phyloP scores from a whole-genome alignment of 768 basidiomycete genomes.

The Omphalotus guepiniiformis region DNA sequence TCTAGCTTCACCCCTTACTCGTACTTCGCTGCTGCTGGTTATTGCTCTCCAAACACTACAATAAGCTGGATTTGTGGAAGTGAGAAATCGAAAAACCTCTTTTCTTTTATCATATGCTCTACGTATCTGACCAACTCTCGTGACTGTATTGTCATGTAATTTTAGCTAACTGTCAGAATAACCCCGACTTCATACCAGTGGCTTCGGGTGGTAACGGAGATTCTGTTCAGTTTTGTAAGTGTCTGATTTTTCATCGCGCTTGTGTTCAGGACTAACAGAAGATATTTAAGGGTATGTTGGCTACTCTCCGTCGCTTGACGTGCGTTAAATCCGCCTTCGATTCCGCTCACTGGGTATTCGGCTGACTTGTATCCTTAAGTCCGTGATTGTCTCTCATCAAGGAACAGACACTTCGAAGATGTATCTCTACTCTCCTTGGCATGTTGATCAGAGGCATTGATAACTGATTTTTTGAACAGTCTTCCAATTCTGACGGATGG shows the following conservation, averaged over 20 bases:
- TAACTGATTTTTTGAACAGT: slow-evolving; percentile 12
- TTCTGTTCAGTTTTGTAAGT: slow-evolving; percentile 38
- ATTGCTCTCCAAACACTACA: too few relatives aligned
- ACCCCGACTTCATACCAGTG: slow-evolving; percentile 37
- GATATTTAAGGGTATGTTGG: slow-evolving; percentile 50
- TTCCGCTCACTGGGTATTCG: not conserved
- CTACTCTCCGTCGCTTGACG: slow-evolving; percentile 35
- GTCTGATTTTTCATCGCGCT: not conserved
- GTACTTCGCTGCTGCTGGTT: too few relatives aligned
- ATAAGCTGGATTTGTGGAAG: too few relatives aligned
- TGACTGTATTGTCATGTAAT: too few relatives aligned
- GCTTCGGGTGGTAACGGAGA: slow-evolving; percentile 46
- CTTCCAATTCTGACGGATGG: slow-evolving; percentile 35
- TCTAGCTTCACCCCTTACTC: too few relatives aligned
- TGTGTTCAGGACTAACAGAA: too few relatives aligned
- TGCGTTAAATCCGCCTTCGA: not conserved
- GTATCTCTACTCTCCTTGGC: slow-evolving; percentile 15
- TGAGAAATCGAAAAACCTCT: too few relatives aligned
- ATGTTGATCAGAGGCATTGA: not conserved
- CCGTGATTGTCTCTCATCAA: slow-evolving; percentile 35
- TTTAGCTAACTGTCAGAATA: slow-evolving; percentile 36
- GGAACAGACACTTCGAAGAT: slow-evolving; percentile 28
- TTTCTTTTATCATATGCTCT: too few relatives aligned
- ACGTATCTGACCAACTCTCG: too few relatives aligned
- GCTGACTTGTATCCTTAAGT: not conserved